A percentile compares a stretch with the other conserved stretches of the same genome.
These are phyloP conservation scores for Staphylotrichum longicolle DNA, from an alignment of 495 filamentous ascomycete species.

Conservation along the genomic window DNA sequence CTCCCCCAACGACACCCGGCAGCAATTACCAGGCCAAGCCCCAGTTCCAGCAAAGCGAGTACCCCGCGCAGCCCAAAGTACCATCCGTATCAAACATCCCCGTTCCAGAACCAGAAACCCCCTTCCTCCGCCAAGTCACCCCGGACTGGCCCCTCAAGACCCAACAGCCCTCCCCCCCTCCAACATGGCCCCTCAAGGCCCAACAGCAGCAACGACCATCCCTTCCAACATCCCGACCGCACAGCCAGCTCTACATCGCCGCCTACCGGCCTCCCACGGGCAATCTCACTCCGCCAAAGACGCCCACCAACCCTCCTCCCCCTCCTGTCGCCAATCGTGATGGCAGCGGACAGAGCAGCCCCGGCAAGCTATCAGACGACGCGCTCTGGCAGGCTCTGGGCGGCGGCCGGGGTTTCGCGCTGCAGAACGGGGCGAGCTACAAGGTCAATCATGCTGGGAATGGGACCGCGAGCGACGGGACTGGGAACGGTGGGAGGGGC, in stretches of 20 bases:
- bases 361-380: not conserved
- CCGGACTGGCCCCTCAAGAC: constrained; percentile 8
- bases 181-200: not conserved
- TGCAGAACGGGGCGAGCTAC: not conserved
- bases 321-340: not conserved
- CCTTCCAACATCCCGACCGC: not conserved
- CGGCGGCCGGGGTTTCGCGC: not conserved
- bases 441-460: not conserved
- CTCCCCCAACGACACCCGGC: constrained; percentile 3
- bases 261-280: not conserved
- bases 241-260: not conserved
- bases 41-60: not conserved
- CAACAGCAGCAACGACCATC: not conserved
- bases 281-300: not conserved
- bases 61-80: not conserved
- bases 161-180: not conserved
- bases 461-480: not conserved
- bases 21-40: not conserved
- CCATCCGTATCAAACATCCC: not conserved
- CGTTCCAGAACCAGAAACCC: constrained; percentile 5
- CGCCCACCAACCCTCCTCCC: not conserved
- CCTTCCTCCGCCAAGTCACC: constrained; percentile 4
- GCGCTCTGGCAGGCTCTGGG: constrained; percentile 15
- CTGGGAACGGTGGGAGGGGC: not conserved
- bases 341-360: not conserved